Evolutionary conservation across 1,284 basidiomycete genomes (phyloP).

Genomic region (Ceratobasidium sp.): DNA sequence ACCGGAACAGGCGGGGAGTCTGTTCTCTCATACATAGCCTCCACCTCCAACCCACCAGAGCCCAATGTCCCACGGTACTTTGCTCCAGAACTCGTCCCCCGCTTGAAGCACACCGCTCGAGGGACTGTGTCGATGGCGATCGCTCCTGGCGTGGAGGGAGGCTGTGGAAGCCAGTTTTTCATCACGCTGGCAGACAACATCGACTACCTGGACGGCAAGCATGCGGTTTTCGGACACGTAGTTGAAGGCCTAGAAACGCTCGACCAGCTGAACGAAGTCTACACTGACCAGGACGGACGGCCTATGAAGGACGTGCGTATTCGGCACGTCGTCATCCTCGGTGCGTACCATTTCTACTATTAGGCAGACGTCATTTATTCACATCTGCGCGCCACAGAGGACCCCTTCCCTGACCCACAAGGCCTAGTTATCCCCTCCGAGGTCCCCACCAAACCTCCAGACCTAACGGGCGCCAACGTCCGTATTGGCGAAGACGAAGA

Average conservation of each 20-base stretch:
- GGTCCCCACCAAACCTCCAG: constrained; percentile 84
- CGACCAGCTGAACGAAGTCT: constrained; percentile 93
- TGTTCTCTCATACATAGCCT: constrained; percentile 79
- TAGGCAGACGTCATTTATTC: constrained; percentile 7
- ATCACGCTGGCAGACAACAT: constrained; percentile 92
- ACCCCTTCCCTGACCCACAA: constrained; percentile 91
- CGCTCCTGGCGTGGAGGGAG: constrained; percentile 78
- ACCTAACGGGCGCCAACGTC: constrained; percentile 72
- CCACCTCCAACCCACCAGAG: constrained; percentile 56
- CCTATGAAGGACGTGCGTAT: constrained; percentile 96
- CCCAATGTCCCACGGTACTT: constrained; percentile 75
- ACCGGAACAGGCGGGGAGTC: constrained; percentile 94
- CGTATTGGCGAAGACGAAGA: constrained; percentile 95
- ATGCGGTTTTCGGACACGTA: constrained; percentile 94
- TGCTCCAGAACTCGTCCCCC: constrained; percentile 80
- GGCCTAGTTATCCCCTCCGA: constrained; percentile 79
- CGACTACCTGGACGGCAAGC: constrained; percentile 96
- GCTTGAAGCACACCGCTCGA: constrained; percentile 85
- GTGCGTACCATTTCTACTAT: constrained; percentile 62
- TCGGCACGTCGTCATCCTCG: constrained; percentile 91
- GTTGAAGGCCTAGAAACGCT: constrained; percentile 95
- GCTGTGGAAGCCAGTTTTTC: constrained; percentile 97
- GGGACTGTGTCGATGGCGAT: constrained; percentile 98
- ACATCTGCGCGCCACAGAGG: constrained; percentile 71
- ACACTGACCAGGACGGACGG: constrained; percentile 87